phyloP scores from a whole-genome alignment of 352 stramenopile species.

The Pythium aquatile region DNA sequence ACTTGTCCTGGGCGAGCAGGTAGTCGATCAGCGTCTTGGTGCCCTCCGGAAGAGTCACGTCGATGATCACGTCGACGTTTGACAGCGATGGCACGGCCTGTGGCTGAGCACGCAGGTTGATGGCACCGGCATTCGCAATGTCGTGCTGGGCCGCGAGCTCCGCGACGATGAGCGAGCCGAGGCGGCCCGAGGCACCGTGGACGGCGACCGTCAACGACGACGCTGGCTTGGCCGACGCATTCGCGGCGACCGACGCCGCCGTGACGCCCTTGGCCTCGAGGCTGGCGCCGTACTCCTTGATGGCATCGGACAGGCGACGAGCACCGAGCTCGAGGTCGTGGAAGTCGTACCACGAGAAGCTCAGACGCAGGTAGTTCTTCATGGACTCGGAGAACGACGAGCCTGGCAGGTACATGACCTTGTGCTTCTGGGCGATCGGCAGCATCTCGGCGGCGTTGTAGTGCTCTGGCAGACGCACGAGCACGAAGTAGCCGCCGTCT shows the following conservation, averaged over 20 bases:
- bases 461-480: conserved; percentile 74
- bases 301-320: conserved; percentile 64
- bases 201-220: conserved; percentile 56
- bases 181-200: conserved; percentile 63
- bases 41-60: conserved; percentile 73
- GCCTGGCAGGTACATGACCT: conserved; percentile 84
- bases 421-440: conserved; percentile 80
- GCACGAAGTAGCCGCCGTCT: conserved; percentile 88
- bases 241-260: conserved; percentile 28
- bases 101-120: conserved; percentile 52
- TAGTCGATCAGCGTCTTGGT: conserved; percentile 62
- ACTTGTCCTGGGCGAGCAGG: conserved; percentile 53
- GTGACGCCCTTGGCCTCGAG: conserved; percentile 27
- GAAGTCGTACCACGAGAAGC: conserved; percentile 87
- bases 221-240: conserved; percentile 8
- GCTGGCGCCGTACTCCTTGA: conserved; percentile 58
- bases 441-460: conserved; percentile 77
- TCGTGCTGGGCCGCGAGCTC: conserved; percentile 54
- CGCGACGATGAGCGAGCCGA: conserved; percentile 69
- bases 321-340: conserved; percentile 75
- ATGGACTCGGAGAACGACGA: conserved; percentile 82
- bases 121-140: conserved; percentile 50
- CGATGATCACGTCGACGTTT: conserved; percentile 70
- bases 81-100: conserved; percentile 34
- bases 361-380: conserved; percentile 87